Evolutionary conservation across 2,329 filamentous ascomycete genomes (phyloP), one percentile per base, ranked within the genome.

Genomic region (Phyllosticta citriasiana): DNA sequence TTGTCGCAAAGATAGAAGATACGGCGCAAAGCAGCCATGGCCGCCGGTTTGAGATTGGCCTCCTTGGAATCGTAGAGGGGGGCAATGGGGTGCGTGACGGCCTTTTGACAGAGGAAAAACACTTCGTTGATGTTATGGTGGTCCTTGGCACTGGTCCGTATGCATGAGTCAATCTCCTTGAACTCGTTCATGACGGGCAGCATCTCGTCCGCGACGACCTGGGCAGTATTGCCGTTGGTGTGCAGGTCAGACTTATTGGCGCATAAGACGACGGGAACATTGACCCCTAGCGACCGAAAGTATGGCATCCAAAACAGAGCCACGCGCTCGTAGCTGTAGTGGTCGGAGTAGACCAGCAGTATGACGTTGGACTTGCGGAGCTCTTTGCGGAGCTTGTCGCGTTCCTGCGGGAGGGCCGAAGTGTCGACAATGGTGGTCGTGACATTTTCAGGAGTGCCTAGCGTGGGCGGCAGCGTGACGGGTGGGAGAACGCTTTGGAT

Each of bases 261-360:
- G 70, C 94, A 97, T 61, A 99, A 79, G 53, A 99, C 92, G 10
- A 99, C 94, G 0, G 94, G 94, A 19, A 99, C 91, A 72, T 99
- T 99, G 71, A 99, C 94, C n/a, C 94, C 94, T 50, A 99, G 83
- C 3, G 92, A 96, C 64, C 94, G 88, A 71, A 99, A 97, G 75
- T 97, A 95, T 10, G 94, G 94, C 84, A 99, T 88, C 94, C 94
- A 99, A 75, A 97, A 99, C 54, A 99, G 80, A 3, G 93, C 94
- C 3, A 99, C 92, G 47, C 94, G 83, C 73, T 99, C 94, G 78
- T 97, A 99, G 81, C 92, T 97, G 79, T 99, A 99, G 76, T 97
- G 93, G 73, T 99, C 94, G 66, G 92, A 92, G 75, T 99, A 99
- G 60, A 99, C 92, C 53, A 99, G 84, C 19, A 97, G 82, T 65